phyloP scores from a whole-genome alignment of 1,139 yeast genomes.

The Saccharomyces hybrid region DNA sequence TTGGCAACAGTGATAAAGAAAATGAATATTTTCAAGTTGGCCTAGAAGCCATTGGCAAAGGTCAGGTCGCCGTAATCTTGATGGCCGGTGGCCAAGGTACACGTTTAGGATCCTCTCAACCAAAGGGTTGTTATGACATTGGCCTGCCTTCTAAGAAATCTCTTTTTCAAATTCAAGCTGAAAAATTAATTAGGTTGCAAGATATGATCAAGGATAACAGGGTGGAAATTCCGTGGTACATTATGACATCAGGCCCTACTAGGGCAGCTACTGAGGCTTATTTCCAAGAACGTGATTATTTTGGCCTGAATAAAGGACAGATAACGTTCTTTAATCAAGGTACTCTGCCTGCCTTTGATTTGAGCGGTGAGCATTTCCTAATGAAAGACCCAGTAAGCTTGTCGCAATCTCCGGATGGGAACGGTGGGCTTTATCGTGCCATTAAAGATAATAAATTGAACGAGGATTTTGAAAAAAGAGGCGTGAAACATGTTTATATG shows the following conservation, averaged over 20 bases:
- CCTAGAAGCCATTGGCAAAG: constrained; percentile 54
- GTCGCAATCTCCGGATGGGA: constrained; percentile 94
- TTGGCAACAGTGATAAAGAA: constrained; percentile 25
- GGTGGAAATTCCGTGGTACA: constrained; percentile 64
- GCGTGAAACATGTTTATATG: constrained; percentile 87
- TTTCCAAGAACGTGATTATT: constrained; percentile 53
- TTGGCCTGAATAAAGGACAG: constrained; percentile 58
- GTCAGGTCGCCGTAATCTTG: constrained; percentile 79
- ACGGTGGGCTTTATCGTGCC: constrained; percentile 94
- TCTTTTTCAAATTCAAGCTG: constrained; percentile 89
- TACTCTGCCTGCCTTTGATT: constrained; percentile 79
- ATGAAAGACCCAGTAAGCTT: constrained; percentile 48
- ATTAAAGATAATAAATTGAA: constrained; percentile 57
- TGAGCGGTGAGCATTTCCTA: constrained; percentile 63
- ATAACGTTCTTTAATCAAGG: constrained; percentile 89
- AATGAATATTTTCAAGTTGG: constrained; percentile 55
- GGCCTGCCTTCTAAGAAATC: constrained; percentile 78
- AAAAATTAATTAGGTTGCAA: constrained; percentile 63
- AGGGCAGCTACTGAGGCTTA: constrained; percentile 63
- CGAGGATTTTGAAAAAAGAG: constrained; percentile 59
- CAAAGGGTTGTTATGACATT: constrained; percentile 91
- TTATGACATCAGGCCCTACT: constrained; percentile 95
- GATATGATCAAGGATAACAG: constrained; percentile 41
- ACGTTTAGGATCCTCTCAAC: constrained; percentile 77
- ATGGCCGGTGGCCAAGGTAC: constrained; percentile 99